Conservation (phyloP, 139 green algal species). For the Chlamydomonas incerta region DNA sequence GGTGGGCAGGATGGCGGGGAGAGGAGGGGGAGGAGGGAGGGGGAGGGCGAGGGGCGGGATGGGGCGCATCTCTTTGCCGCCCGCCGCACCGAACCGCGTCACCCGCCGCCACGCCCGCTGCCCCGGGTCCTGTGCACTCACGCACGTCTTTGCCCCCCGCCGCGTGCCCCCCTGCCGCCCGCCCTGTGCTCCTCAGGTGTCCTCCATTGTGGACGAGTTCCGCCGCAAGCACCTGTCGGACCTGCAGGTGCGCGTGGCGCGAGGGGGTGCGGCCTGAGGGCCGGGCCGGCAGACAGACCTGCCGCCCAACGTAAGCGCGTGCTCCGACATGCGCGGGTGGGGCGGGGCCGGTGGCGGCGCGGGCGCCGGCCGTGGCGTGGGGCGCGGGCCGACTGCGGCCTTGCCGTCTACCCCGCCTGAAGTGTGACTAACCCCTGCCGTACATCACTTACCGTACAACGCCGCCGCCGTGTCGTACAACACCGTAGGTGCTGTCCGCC, state of each 20-base stretch:
- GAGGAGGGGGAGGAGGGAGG: not conserved
- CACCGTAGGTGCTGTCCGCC: constrained; percentile 3
- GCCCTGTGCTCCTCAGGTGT: constrained; percentile 69
- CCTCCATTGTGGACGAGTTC: constrained; percentile 78
- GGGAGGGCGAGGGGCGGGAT: not conserved
- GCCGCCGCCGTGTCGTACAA: no score
- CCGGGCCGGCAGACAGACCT: not conserved
- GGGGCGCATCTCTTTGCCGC: not conserved
- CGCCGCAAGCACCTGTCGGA: constrained; percentile 64
- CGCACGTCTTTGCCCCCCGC: no score
- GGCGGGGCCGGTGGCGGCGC: no score
- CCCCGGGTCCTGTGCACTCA: no score
- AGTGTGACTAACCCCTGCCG: no score
- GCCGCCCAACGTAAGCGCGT: not conserved
- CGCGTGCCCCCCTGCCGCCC: not conserved
- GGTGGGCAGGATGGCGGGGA: constrained; percentile 31
- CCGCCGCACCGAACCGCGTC: not conserved
- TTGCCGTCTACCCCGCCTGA: no score
- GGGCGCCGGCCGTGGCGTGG: no score
- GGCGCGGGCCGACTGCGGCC: no score
- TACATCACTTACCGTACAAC: no score
- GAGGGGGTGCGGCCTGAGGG: no score
- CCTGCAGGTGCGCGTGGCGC: constrained; percentile 51
- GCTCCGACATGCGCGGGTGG: no score
- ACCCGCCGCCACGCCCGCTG: no score